Evolutionary conservation across 2,329 filamentous ascomycete species (phyloP), one percentile per base, ranked within the genome.

Genomic region (Mycogone perniciosa): DNA sequence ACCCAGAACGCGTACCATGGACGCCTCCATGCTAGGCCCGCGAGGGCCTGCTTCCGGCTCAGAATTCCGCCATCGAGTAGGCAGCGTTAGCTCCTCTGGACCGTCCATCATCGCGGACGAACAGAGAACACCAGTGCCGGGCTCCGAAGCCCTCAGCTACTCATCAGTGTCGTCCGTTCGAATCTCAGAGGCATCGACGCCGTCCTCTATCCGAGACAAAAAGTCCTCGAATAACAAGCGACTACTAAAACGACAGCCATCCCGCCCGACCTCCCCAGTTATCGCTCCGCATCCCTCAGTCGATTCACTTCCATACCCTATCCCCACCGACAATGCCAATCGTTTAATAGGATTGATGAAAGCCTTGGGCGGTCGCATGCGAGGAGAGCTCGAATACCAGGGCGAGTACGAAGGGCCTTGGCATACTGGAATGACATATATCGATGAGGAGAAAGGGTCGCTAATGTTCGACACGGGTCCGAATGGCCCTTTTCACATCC

Each of bases 331-430:
- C 20, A 85, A 90, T 66, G 82, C 85, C 37, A 85, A 85, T 59
- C 86, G 82, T 62, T 77, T 92, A 29, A 71, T 90, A 48, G 76
- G 82, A 59, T 70, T 93, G 53, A 92, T 93, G 87, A 88, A 84
- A 65, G 84, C 79, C 27, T 72, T 89, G 6, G 86, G 85, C 61
- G 88, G 89, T 30, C 80, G 84, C 57, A 93, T 92, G 88, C 84
- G 83, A 60, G 88, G 88, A 50, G 82, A 85, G 57, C 75, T 90
- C 31, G 84, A 88, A 56, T 92, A 88, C 63, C 81, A 86, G 59
- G 75, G 75, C 40, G 80, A 82, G 35, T 73, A 76, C 10, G 72
- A 73, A 27, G 81, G 77, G 11, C 73, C 77, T 1, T 93, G 88
- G 88, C 76, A 78, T 51, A 68, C 75, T 33, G 87, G 87, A n/a